Evolutionary conservation across 2,329 filamentous ascomycete species (phyloP).

Genomic region (Xylaria sp.): DNA sequence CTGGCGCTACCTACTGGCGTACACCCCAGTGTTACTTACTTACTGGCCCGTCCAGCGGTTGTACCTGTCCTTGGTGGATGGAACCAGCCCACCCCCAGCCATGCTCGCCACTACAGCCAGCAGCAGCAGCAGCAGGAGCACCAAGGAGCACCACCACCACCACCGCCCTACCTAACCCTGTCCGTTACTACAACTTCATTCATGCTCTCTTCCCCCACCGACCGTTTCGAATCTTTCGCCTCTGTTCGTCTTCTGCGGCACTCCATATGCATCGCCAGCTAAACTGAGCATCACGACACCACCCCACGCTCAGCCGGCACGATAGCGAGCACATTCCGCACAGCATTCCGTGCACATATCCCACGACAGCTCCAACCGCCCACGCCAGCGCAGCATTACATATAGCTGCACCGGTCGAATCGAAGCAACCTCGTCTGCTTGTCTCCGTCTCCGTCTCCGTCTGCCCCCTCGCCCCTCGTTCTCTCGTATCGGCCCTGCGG

Average conservation of each 20-base stretch:
- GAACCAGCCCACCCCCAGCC: slow-evolving; percentile 29
- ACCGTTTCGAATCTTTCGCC: slow-evolving; percentile 19
- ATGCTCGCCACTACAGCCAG: slow-evolving; percentile 24
- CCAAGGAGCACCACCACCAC: slow-evolving; percentile 21
- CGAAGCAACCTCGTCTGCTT: slow-evolving; percentile 1
- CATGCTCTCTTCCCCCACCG: slow-evolving; percentile 22
- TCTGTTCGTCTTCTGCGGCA: slow-evolving; percentile 10
- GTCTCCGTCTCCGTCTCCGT: slow-evolving; percentile 17
- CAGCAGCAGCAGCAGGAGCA: no score
- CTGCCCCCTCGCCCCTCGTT: not conserved
- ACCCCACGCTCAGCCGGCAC: slow-evolving; percentile 6
- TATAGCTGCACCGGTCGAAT: slow-evolving; percentile 15
- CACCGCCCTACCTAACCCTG: slow-evolving; percentile 7
- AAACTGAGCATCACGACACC: slow-evolving; percentile 13
- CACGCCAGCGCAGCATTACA: slow-evolving; percentile 5
- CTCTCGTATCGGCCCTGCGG: slow-evolving; percentile 19
- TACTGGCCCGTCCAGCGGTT: slow-evolving; percentile 1
- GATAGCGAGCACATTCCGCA: slow-evolving; percentile 11
- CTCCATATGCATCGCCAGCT: slow-evolving; percentile 13
- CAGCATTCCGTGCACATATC: not conserved
- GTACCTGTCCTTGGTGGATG: not conserved
- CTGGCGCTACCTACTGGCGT: not conserved
- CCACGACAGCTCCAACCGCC: slow-evolving; percentile 9
- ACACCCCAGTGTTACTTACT: not conserved
- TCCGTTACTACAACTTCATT: slow-evolving; percentile 29